Evolutionary conservation across 2,329 filamentous ascomycete species (phyloP).

Genomic region (Ophiostoma montium): DNA sequence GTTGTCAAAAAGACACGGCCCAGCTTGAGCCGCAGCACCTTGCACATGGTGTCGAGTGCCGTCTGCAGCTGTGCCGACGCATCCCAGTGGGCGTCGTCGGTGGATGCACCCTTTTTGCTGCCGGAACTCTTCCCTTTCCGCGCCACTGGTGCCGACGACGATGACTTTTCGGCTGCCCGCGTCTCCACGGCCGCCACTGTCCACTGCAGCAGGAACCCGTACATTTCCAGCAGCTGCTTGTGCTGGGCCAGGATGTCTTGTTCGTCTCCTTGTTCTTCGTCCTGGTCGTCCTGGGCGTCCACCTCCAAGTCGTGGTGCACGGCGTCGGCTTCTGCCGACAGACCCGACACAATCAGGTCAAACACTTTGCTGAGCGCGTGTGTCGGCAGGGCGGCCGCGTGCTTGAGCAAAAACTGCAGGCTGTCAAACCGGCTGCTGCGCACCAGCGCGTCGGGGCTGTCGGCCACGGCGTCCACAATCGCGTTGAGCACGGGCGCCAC

Average conservation of each 20-base stretch:
- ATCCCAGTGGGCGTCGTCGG: slow-evolving; percentile 67
- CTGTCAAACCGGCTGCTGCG: slow-evolving; percentile 76
- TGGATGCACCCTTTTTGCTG: background rate
- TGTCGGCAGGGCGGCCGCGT: slow-evolving; percentile 62
- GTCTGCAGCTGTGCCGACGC: slow-evolving; percentile 75
- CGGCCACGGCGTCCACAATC: slow-evolving; percentile 83
- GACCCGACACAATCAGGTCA: slow-evolving; percentile 73
- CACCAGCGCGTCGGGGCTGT: slow-evolving; percentile 78
- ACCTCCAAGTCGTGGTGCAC: slow-evolving; percentile 76
- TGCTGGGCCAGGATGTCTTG: slow-evolving; percentile 77
- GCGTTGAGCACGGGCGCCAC: slow-evolving; percentile 80
- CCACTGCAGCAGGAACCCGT: slow-evolving; percentile 90
- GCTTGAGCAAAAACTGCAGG: slow-evolving; percentile 91
- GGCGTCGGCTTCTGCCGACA: slow-evolving; percentile 73
- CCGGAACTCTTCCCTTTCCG: slow-evolving; percentile 48
- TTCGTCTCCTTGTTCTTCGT: slow-evolving; percentile 93
- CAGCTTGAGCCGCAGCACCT: slow-evolving; percentile 84
- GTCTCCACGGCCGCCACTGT: slow-evolving; percentile 86
- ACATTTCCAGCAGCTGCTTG: slow-evolving; percentile 84
- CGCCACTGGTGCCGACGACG: slow-evolving; percentile 53
- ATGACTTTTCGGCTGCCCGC: slow-evolving; percentile 81
- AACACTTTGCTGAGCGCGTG: slow-evolving; percentile 84
- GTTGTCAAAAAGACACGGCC: slow-evolving; percentile 91
- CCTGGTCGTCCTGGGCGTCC: slow-evolving; percentile 77
- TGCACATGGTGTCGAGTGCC: slow-evolving; percentile 88